These are phyloP conservation scores for Millerago galiae DNA, from an alignment of 805 yeast species.

Conservation along the genomic window DNA sequence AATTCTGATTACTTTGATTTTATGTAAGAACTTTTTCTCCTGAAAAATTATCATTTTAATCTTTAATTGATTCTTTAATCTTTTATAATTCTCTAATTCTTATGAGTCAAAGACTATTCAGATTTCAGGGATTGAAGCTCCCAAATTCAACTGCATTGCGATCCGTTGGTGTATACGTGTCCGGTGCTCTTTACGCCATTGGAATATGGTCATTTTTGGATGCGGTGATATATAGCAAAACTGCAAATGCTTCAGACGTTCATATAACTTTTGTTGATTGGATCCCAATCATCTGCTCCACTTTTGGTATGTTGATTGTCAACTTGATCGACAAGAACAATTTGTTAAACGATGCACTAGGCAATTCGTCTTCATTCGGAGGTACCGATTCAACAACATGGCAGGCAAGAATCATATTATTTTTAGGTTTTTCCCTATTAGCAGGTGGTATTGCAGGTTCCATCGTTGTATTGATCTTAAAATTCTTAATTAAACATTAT, in stretches of 20 bases:
- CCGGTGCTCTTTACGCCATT: constrained; percentile 72
- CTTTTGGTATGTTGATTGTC: constrained; percentile 81
- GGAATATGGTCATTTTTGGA: constrained; percentile 90
- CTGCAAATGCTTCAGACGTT: constrained; percentile 77
- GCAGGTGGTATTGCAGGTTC: constrained; percentile 96
- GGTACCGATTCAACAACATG: constrained; percentile 57
- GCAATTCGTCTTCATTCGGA: constrained; percentile 28
- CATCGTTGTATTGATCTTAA: constrained; percentile 78
- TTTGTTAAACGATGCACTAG: constrained; percentile 29
- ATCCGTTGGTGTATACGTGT: constrained; percentile 67
- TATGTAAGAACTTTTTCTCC: too few species aligned
- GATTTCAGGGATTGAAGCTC: constrained; percentile 56
- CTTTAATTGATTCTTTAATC: too few species aligned
- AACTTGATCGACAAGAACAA: constrained; percentile 39
- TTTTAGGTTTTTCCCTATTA: constrained; percentile 84
- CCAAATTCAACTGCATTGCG: constrained; percentile 69
- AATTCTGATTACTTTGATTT: too few species aligned
- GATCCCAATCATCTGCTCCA: constrained; percentile 87
- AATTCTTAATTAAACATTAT: constrained; percentile 74
- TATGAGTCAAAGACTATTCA: constrained; percentile 49
- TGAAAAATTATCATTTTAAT: too few species aligned
- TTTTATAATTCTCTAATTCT: too few species aligned
- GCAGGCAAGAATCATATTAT: constrained; percentile 89
- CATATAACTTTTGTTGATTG: constrained; percentile 92
- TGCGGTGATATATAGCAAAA: constrained; percentile 79